A percentile compares a stretch with the other conserved stretches of the same genome.
phyloP scores from a whole-genome alignment of 1,284 basidiomycete genomes.

The Sporisorium reilianum region DNA sequence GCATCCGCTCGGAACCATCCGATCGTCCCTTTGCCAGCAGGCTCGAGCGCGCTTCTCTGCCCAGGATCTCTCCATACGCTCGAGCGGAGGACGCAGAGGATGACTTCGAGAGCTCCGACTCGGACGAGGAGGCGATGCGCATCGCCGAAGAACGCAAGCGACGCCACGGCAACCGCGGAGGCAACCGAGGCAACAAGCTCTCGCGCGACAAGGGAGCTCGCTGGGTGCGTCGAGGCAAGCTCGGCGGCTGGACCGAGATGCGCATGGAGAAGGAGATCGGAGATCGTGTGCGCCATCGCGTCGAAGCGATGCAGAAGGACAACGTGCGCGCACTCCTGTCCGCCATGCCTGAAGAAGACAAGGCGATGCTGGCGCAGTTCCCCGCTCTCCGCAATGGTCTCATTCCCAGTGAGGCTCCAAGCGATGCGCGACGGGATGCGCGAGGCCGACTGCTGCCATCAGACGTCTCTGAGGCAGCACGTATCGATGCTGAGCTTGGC shows the following conservation, averaged over 20 bases:
- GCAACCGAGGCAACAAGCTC: slow-evolving; percentile 68
- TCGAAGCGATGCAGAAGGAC: slow-evolving; percentile 59
- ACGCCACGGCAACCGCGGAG: slow-evolving; percentile 43
- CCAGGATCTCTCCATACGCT: slow-evolving; percentile 23
- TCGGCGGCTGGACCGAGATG: slow-evolving; percentile 65
- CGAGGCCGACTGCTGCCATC: slow-evolving; percentile 38
- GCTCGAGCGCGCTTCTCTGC: slow-evolving; percentile 38
- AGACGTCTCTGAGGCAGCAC: slow-evolving; percentile 46
- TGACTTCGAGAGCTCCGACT: slow-evolving; percentile 38
- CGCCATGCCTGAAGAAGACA: slow-evolving; percentile 50
- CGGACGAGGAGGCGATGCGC: slow-evolving; percentile 51
- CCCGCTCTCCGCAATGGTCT: slow-evolving; percentile 40
- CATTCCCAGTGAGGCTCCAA: slow-evolving; percentile 25
- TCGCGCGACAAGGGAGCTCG: slow-evolving; percentile 54
- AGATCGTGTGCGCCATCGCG: slow-evolving; percentile 48
- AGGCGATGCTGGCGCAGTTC: slow-evolving; percentile 41
- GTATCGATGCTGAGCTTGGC: slow-evolving; percentile 48
- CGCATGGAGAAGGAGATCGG: slow-evolving; percentile 62
- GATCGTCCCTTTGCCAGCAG: slow-evolving; percentile 38
- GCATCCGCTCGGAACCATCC: slow-evolving; percentile 45
- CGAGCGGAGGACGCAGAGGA: slow-evolving; percentile 13
- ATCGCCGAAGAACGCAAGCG: slow-evolving; percentile 46
- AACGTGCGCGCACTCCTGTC: slow-evolving; percentile 54
- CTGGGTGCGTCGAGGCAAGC: slow-evolving; percentile 64
- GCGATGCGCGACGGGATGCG: slow-evolving; percentile 25